phyloP scores from a whole-genome alignment of 2,329 filamentous ascomycete genomes.

The Fusarium citri region DNA sequence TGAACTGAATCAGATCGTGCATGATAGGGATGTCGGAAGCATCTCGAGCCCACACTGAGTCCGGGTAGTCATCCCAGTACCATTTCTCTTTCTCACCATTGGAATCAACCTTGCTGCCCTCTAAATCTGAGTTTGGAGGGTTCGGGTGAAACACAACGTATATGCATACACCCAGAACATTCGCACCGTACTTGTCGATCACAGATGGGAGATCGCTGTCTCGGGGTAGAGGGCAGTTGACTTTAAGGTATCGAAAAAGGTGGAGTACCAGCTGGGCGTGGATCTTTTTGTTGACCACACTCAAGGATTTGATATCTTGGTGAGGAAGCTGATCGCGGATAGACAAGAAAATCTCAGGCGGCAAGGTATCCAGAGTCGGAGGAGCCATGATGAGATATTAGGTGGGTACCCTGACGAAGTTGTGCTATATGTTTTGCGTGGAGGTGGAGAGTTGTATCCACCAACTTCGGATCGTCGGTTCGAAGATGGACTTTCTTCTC shows the following conservation, averaged over 20 bases:
- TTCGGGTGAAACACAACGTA: neutral
- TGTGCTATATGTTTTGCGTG: neutral
- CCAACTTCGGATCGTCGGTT: neutral
- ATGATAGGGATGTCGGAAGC: neutral
- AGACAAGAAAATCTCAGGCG: neutral
- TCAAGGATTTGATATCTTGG: neutral
- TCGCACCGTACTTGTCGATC: neutral
- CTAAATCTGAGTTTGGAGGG: neutral
- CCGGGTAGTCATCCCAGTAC: neutral
- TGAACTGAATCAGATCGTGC: conserved; percentile 2
- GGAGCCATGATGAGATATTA: neutral
- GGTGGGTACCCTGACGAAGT: neutral
- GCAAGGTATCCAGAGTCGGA: neutral
- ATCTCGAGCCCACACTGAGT: conserved; percentile 14
- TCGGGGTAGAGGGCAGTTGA: conserved; percentile 3
- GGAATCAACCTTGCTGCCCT: neutral
- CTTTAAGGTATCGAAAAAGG: conserved; percentile 6
- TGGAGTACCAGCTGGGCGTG: neutral
- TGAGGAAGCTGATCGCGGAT: neutral
- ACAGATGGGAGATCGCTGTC: neutral
- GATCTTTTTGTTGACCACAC: neutral
- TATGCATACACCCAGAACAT: neutral
- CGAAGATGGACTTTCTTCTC: neutral
- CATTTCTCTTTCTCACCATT: neutral
- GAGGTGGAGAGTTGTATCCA: neutral